Conservation (phyloP, 306 rosid genomes). For the Fragaria vesca region DNA sequence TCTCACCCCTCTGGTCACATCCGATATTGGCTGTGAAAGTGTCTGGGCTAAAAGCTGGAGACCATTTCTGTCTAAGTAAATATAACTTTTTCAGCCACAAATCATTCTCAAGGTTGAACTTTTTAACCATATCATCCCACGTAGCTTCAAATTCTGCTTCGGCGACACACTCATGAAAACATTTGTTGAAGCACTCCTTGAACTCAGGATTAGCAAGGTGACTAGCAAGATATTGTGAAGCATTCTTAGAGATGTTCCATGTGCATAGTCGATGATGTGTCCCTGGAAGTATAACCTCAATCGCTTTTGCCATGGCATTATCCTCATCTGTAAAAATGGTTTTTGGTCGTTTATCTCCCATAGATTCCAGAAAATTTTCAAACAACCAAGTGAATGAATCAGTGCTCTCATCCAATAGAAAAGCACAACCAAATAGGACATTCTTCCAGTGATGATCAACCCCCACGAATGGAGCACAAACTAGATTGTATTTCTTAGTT, state of each 20-base stretch:
- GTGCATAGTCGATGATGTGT: slow-evolving; percentile 18
- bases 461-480: slow-evolving; percentile 29
- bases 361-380: slow-evolving; percentile 15
- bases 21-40: slow-evolving; percentile 7
- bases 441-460: slow-evolving; percentile 27
- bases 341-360: slow-evolving; percentile 14
- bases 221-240: slow-evolving; percentile 13
- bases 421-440: slow-evolving; percentile 31
- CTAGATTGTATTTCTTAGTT: slow-evolving; percentile 16
- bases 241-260: slow-evolving; percentile 18
- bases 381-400: slow-evolving; percentile 25
- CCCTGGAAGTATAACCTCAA: neutral
- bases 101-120: slow-evolving; percentile 9
- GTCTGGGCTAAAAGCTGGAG: slow-evolving; percentile 16
- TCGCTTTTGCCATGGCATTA: slow-evolving; percentile 11
- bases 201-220: slow-evolving; percentile 6
- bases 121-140: slow-evolving; percentile 6
- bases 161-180: neutral
- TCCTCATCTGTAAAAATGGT: slow-evolving; percentile 18
- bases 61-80: slow-evolving; percentile 19
- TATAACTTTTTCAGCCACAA: neutral
- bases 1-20: slow-evolving; percentile 11
- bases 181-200: slow-evolving; percentile 10
- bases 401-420: slow-evolving; percentile 20
- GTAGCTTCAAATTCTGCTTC: slow-evolving; percentile 15